A percentile compares a stretch with the other conserved stretches of the same genome.
Evolutionary conservation across 176 grass and related monocot genomes (phyloP).

Genomic region (Eremochloa ophiuroides): DNA sequence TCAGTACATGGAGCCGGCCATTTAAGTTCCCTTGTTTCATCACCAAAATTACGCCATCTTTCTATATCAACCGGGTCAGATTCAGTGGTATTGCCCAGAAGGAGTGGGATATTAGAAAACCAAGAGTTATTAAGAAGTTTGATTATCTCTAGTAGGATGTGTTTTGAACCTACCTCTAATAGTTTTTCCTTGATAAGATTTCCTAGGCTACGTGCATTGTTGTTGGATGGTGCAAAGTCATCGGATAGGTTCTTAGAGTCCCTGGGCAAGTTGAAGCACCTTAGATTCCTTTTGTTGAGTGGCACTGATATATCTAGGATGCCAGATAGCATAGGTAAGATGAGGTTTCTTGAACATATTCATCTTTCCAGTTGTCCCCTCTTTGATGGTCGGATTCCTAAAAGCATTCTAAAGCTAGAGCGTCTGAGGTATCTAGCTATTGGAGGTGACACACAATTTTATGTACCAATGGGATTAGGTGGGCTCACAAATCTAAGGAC

Average conservation of each 20-base stretch:
- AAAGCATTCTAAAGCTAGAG: background rate
- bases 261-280: background rate
- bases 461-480: background rate
- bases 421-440: background rate
- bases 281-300: background rate
- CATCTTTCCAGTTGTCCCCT: fast-evolving
- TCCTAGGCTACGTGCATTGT: background rate
- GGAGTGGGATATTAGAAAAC: background rate
- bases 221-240: background rate
- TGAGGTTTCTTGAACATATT: background rate
- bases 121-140: background rate
- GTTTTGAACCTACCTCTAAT: background rate
- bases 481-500: background rate
- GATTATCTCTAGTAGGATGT: background rate
- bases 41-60: background rate
- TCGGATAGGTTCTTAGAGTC: background rate
- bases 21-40: background rate
- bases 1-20: too few relatives aligned
- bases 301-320: background rate
- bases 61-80: background rate
- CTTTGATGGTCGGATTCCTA: background rate
- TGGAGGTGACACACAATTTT: background rate
- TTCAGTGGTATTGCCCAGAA: background rate
- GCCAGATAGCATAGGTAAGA: background rate
- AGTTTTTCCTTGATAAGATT: background rate